Evolutionary conservation across 129 eudicot species (phyloP).

Genomic region (Artemisia annua): DNA sequence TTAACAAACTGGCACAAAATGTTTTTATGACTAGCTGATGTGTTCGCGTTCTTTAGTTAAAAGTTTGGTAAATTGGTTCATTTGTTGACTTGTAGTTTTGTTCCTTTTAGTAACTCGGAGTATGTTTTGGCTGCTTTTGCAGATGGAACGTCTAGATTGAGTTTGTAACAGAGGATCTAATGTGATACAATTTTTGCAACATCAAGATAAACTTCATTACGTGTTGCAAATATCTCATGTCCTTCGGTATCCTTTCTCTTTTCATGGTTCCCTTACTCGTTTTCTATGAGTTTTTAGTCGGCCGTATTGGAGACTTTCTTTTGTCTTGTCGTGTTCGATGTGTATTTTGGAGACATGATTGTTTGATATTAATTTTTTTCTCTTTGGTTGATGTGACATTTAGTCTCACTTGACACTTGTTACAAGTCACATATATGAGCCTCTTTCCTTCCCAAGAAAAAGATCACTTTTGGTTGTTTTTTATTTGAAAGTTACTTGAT

Average conservation of each 20-base stretch:
- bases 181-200: slow-evolving; percentile 10
- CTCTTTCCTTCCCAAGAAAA: background rate
- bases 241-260: background rate
- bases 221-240: slow-evolving; percentile 22
- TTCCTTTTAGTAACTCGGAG: background rate
- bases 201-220: slow-evolving; percentile 10
- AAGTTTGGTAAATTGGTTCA: slow-evolving; percentile 10
- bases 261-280: slow-evolving; percentile 2
- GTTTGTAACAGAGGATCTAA: slow-evolving; percentile 13
- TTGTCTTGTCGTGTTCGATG: slow-evolving; percentile 13
- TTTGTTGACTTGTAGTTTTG: slow-evolving; percentile 17
- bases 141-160: slow-evolving; percentile 77
- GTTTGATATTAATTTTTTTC: background rate
- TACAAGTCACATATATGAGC: background rate
- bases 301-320: slow-evolving; percentile 16
- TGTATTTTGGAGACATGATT: slow-evolving; percentile 21
- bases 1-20: too few relatives aligned
- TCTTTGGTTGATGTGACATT: slow-evolving; percentile 21
- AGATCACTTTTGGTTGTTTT: too few relatives aligned
- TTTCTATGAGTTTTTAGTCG: slow-evolving; percentile 20
- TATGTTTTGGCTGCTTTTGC: slow-evolving; percentile 23
- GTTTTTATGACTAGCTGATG: too few relatives aligned
- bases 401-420: slow-evolving; percentile 3
- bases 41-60: background rate
- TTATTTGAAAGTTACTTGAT: too few relatives aligned